Evolutionary conservation across 2,329 filamentous ascomycete species (phyloP), one percentile per base, ranked within the genome.

Genomic region (Pseudogymnoascus sp.): DNA sequence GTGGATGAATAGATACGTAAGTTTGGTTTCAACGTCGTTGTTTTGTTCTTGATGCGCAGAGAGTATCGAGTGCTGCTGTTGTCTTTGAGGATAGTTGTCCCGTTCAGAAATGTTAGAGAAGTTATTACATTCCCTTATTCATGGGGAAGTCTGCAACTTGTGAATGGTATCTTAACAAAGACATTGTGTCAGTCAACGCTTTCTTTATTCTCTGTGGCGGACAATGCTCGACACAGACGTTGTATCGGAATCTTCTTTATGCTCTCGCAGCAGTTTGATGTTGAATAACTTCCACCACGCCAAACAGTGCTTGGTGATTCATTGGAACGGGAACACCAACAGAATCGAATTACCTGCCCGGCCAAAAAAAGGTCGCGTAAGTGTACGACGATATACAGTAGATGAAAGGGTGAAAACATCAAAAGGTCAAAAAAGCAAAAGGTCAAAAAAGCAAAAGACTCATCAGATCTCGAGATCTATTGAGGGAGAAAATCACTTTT

Each of bases 401-500:
- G 11, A 25, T 44, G 18, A 25, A 38, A 4, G 5, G n/a, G 5
- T 16, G 23, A 53, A 31, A 31, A 31, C 23, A 23, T 53, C 44
- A 53, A 31, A n/a, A 31, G 47, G 47, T 31, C 25, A 53, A 53
- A 53, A 31, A 16, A 1, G 47, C 47, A 53, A 53, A 56, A 31
- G 47, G 47, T 31, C 25, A 53, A 53, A 53, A 31, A 16, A 1
- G 47, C 47, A 53, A 53, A 56, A 56, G 47, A 56, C 47, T 56
- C 47, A 56, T 56, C 25, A 33, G 47, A 56, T 56, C 47, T 25
- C 47, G 31, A 7, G 47, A 56, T 56, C 47, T 33, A n/a, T 33
- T 56, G 47, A 56, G 47, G 25, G 47, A 53, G 47, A 56, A 56
- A 56, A 56, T 56, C 47, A 56, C n/a, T 18, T 28, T 28, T 28